Conservation (phyloP, 257 asterid genomes). For the Plantago elongata region DNA sequence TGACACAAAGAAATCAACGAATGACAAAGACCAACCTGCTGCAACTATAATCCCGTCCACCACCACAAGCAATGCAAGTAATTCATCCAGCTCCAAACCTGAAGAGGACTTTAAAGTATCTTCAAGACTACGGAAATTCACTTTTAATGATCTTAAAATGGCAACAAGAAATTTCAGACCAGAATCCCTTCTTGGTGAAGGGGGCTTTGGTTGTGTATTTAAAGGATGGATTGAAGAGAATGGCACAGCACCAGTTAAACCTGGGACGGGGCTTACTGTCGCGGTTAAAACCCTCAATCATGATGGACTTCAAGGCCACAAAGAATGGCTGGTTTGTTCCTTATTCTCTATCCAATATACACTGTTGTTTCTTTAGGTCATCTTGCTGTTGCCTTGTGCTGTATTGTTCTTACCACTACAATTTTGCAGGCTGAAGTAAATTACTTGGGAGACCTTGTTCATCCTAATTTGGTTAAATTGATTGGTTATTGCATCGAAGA, state of each 20-base stretch:
- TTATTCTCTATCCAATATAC: conserved; percentile 22
- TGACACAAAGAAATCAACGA: conserved; percentile 43
- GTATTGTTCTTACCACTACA: conserved; percentile 23
- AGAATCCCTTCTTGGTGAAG: conserved; percentile 97
- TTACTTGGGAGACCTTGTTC: conserved; percentile 88
- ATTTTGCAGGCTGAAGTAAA: conserved; percentile 90
- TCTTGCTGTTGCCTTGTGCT: conserved; percentile 8
- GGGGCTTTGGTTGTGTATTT: conserved; percentile 97
- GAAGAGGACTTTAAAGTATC: conserved; percentile 86
- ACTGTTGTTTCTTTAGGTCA: conserved; percentile 5
- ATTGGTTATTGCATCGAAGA: conserved; percentile 97
- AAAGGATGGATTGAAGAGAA: conserved; percentile 99
- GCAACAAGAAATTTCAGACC: conserved; percentile 97
- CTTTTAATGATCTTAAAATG: conserved; percentile 77
- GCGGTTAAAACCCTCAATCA: conserved; percentile 96
- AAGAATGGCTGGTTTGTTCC: conserved; percentile 94
- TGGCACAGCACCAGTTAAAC: conserved; percentile 98
- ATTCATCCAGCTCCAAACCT: conserved; percentile 62
- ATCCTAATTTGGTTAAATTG: conserved; percentile 85
- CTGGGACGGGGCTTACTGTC: conserved; percentile 97
- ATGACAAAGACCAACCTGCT: conserved; percentile 67
- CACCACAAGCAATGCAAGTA: conserved; percentile 66
- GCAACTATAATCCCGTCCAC: conserved; percentile 56
- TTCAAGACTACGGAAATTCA: conserved; percentile 78
- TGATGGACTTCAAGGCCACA: conserved; percentile 98